phyloP scores from a whole-genome alignment of 1,284 basidiomycete genomes.

The Heterobasidion occidentale region DNA sequence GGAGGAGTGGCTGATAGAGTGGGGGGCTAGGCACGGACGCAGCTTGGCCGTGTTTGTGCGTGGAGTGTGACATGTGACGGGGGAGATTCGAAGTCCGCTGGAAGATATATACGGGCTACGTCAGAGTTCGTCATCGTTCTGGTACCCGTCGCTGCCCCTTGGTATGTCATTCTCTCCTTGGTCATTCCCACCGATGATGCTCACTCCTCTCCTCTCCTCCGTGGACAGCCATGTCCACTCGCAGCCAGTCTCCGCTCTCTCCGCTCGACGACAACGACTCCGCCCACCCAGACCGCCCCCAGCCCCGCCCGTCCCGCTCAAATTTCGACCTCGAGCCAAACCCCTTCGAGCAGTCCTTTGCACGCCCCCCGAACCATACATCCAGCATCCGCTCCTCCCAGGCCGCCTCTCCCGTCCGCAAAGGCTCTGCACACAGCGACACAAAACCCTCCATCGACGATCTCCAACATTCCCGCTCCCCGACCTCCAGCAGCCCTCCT shows the following conservation, averaged over 20 bases:
- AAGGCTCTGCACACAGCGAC: conserved; percentile 10
- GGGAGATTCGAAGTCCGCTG: conserved; percentile 22
- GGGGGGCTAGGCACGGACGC: conserved; percentile 17
- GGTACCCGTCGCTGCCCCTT: neutral
- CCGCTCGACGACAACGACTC: conserved; percentile 5
- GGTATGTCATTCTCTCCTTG: conserved; percentile 17
- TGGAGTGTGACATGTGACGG: conserved; percentile 9
- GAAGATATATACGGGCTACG: conserved; percentile 24
- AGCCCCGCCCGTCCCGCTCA: conserved; percentile 31
- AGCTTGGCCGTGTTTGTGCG: conserved; percentile 7
- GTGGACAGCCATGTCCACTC: neutral
- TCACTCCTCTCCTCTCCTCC: neutral
- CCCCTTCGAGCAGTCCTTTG: conserved; percentile 92
- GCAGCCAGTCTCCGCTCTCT: conserved; percentile 8
- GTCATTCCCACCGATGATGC: conserved; percentile 4
- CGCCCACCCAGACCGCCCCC: conserved; percentile 17
- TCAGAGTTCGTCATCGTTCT: conserved; percentile 21
- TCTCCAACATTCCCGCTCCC: conserved; percentile 23
- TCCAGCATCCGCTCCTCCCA: conserved; percentile 28
- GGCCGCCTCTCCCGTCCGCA: conserved; percentile 27
- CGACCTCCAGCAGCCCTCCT: conserved; percentile 6
- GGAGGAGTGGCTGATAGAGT: conserved; percentile 5
- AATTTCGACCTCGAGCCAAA: conserved; percentile 89
- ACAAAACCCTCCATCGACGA: conserved; percentile 14
- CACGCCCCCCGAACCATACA: conserved; percentile 33